A percentile compares a stretch with the other conserved stretches of the same genome.
phyloP scores from a whole-genome alignment of 257 asterid species.

The Solanum pinnatisectum region DNA sequence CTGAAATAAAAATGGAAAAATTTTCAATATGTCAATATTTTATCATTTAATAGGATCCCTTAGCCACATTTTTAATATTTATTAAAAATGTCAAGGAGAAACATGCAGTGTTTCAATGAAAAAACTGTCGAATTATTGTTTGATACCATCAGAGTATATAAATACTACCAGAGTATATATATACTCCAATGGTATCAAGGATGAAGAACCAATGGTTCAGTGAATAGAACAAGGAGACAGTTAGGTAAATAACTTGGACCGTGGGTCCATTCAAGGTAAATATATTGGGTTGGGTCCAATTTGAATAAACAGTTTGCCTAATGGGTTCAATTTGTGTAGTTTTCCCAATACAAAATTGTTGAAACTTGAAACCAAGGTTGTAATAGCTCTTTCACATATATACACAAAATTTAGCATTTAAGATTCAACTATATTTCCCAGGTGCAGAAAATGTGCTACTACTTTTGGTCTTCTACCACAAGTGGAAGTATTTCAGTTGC shows the following conservation, averaged over 20 bases:
- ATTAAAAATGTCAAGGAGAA: background rate
- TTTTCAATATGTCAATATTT: too few species aligned
- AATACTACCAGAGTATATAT: too few species aligned
- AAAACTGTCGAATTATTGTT: background rate
- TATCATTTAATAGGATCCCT: too few species aligned
- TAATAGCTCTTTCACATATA: background rate
- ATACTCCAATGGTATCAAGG: background rate
- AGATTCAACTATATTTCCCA: background rate
- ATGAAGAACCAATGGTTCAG: too few species aligned
- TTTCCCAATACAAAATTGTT: background rate
- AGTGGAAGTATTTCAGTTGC: background rate
- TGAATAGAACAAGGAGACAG: background rate
- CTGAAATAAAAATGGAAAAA: background rate
- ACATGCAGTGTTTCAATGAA: background rate
- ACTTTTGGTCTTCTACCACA: background rate
- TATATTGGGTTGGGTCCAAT: background rate
- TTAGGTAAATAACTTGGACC: background rate
- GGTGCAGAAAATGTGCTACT: background rate
- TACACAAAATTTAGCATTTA: background rate
- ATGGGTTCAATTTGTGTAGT: background rate
- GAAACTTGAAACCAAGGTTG: background rate
- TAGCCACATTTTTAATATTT: too few species aligned
- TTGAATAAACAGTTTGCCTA: background rate
- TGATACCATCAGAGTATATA: too few species aligned
- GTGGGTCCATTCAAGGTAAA: background rate